Evolutionary conservation across 805 yeast species (phyloP).

Genomic region (Tetrapisispora nanseiensis): DNA sequence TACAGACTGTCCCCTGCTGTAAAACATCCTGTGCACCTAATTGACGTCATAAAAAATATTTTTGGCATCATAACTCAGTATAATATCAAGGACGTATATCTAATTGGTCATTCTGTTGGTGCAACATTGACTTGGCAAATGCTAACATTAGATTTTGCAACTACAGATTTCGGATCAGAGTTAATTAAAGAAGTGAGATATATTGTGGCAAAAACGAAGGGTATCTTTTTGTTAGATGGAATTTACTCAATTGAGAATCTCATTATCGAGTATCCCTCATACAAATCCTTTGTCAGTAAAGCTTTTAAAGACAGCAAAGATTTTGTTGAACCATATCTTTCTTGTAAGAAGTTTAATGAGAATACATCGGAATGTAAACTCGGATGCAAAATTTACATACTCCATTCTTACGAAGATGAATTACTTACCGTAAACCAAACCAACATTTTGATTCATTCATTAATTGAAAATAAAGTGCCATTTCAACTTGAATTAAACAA

Average conservation of each 20-base stretch:
- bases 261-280: slow-evolving; percentile 51
- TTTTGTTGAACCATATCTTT: neutral
- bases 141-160: slow-evolving; percentile 12
- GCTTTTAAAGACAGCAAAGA: slow-evolving; percentile 38
- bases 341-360: no score
- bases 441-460: slow-evolving; percentile 28
- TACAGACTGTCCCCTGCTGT: slow-evolving; percentile 59
- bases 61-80: slow-evolving; percentile 13
- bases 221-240: slow-evolving; percentile 50
- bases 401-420: slow-evolving; percentile 63
- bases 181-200: neutral
- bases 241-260: slow-evolving; percentile 48
- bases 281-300: slow-evolving; percentile 44
- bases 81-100: slow-evolving; percentile 22
- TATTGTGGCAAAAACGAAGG: slow-evolving; percentile 10
- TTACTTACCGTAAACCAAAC: slow-evolving; percentile 47
- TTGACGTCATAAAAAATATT: slow-evolving; percentile 45
- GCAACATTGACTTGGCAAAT: slow-evolving; percentile 55
- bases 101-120: slow-evolving; percentile 78
- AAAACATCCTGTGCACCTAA: slow-evolving; percentile 50
- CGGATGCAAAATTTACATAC: slow-evolving; percentile 32
- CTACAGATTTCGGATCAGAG: neutral
- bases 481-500: slow-evolving; percentile 26
- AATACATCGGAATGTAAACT: no score
- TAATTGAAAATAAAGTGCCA: slow-evolving; percentile 17